Conservation (phyloP, 495 filamentous ascomycete genomes). For the Hypoxylon perforatum region DNA sequence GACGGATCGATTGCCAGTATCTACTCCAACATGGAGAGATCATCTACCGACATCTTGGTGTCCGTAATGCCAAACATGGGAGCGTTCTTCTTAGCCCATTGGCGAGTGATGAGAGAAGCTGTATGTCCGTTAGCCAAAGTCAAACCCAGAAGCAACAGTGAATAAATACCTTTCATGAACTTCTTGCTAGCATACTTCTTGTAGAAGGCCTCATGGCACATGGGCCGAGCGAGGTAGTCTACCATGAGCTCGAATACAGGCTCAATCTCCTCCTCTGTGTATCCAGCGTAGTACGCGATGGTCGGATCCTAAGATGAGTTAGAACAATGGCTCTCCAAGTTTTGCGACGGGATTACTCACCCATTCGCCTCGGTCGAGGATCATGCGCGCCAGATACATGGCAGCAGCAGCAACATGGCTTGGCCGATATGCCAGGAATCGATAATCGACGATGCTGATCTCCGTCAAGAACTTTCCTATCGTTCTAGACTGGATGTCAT, state of each 20-base stretch:
- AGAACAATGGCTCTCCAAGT: slow-evolving; percentile 21
- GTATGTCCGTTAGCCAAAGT: slow-evolving; percentile 30
- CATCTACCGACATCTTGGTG: slow-evolving; percentile 53
- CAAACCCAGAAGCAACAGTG: not conserved
- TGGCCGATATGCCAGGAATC: slow-evolving; percentile 86
- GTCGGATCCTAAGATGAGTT: slow-evolving; percentile 74
- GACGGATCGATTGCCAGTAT: slow-evolving; percentile 4
- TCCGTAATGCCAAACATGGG: slow-evolving; percentile 57
- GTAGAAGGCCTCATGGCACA: slow-evolving; percentile 96
- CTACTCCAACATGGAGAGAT: slow-evolving; percentile 46
- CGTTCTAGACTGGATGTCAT: slow-evolving; percentile 96
- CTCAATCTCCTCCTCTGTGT: slow-evolving; percentile 89
- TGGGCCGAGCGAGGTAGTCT: slow-evolving; percentile 89
- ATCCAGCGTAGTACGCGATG: slow-evolving; percentile 92
- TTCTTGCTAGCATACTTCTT: slow-evolving; percentile 99
- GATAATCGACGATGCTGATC: slow-evolving; percentile 93
- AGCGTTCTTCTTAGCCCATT: slow-evolving; percentile 87
- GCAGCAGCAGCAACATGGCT: slow-evolving; percentile 90
- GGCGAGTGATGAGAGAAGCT: slow-evolving; percentile 92
- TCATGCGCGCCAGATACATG: slow-evolving; percentile 93
- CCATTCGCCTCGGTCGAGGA: slow-evolving; percentile 90
- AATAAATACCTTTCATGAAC: slow-evolving; percentile 86
- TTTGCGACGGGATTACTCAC: slow-evolving; percentile 61
- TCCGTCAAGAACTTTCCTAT: slow-evolving; percentile 99
- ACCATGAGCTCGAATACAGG: slow-evolving; percentile 95